phyloP scores from a whole-genome alignment of 2,329 filamentous ascomycete genomes.

The Colletotrichum sp. region DNA sequence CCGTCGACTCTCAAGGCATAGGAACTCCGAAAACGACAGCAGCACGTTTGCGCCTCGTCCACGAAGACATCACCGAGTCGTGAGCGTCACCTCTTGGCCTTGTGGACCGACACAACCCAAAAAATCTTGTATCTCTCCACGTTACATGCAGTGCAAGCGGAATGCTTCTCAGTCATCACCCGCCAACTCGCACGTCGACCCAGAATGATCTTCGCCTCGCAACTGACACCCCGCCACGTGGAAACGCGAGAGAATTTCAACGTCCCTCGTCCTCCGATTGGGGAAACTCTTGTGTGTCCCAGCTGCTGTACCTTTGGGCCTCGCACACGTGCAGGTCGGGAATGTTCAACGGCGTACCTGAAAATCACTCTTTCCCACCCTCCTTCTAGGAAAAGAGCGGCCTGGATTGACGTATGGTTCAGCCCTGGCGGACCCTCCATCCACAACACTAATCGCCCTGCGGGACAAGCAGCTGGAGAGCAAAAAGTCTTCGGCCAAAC shows the following conservation, averaged over 20 bases:
- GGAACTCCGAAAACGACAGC: background rate
- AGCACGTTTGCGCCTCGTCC: background rate
- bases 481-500: background rate
- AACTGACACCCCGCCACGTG: background rate
- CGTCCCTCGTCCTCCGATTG: background rate
- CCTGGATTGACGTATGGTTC: background rate
- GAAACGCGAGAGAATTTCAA: background rate
- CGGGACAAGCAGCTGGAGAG: background rate
- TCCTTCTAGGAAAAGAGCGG: background rate
- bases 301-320: background rate
- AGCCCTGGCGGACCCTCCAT: background rate
- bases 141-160: background rate
- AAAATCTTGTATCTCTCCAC: background rate
- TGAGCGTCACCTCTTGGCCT: background rate
- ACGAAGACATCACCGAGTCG: background rate
- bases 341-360: background rate
- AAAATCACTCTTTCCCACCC: background rate
- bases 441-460: background rate
- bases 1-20: background rate
- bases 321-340: background rate
- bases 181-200: background rate
- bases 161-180: background rate
- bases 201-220: background rate
- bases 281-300: background rate
- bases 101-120: background rate